phyloP scores from a whole-genome alignment of 345 rosid genomes.

The Citrus hindsii region DNA sequence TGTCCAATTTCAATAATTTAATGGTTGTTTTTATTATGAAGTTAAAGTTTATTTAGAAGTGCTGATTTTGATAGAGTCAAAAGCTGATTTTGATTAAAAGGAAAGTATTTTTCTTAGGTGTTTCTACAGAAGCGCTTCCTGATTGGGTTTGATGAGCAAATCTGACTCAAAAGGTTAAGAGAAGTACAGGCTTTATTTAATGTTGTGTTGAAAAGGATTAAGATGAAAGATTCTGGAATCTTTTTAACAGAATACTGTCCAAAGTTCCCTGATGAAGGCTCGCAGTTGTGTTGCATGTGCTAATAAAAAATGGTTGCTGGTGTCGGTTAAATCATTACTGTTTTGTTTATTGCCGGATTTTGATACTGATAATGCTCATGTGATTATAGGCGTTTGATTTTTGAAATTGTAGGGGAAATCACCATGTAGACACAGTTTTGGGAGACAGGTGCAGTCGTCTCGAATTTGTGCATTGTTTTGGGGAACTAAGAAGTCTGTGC shows the following conservation, averaged over 20 bases:
- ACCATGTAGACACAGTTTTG: constrained; percentile 12
- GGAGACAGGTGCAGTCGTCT: constrained; percentile 23
- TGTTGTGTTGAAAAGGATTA: not conserved
- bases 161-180: not conserved
- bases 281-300: not conserved
- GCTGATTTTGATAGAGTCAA: too few species aligned
- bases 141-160: too few species aligned
- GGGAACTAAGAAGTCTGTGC: constrained; percentile 57
- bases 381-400: not conserved
- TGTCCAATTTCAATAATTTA: not conserved
- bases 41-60: not conserved
- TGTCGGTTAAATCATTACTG: not conserved
- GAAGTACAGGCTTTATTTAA: not conserved
- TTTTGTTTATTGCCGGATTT: not conserved
- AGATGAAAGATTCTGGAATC: not conserved
- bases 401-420: constrained; percentile 42
- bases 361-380: not conserved
- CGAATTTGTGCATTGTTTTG: constrained; percentile 66
- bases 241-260: not conserved
- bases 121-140: too few species aligned
- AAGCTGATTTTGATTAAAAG: not conserved
- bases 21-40: not conserved
- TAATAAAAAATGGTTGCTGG: not conserved
- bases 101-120: not conserved
- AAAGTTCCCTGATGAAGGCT: not conserved